phyloP scores from a whole-genome alignment of 495 filamentous ascomycete genomes.

The Talaromyces ruber region DNA sequence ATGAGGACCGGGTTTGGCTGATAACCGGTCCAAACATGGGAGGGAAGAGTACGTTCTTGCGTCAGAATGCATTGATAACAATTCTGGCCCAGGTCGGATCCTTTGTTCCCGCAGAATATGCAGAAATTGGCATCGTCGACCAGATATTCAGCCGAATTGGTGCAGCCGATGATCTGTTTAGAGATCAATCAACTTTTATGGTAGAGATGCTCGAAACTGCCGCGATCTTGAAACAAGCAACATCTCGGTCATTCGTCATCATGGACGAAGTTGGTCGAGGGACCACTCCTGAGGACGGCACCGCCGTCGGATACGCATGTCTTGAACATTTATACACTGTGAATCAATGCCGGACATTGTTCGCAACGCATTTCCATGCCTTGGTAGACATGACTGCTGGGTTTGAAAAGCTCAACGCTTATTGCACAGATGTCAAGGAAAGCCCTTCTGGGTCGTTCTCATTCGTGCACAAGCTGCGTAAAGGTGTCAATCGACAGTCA shows the following conservation, averaged over 20 bases:
- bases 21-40: slow-evolving; percentile 99
- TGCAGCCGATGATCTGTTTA: slow-evolving; percentile 85
- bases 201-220: slow-evolving; percentile 50
- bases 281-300: slow-evolving; percentile 85
- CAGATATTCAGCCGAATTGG: slow-evolving; percentile 88
- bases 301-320: slow-evolving; percentile 81
- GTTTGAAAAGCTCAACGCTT: slow-evolving; percentile 61
- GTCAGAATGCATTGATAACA: slow-evolving; percentile 89
- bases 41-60: slow-evolving; percentile 89
- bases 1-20: slow-evolving; percentile 65
- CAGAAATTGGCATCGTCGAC: slow-evolving; percentile 80
- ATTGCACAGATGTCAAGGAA: slow-evolving; percentile 86
- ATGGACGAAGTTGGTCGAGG: slow-evolving; percentile 98
- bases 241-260: slow-evolving; percentile 68
- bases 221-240: slow-evolving; percentile 43
- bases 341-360: slow-evolving; percentile 72
- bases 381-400: slow-evolving; percentile 68
- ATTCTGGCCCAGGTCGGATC: slow-evolving; percentile 88
- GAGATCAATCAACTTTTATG: slow-evolving; percentile 92
- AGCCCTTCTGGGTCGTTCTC: slow-evolving; percentile 55
- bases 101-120: slow-evolving; percentile 82
- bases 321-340: slow-evolving; percentile 70
- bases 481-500: slow-evolving; percentile 75
- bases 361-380: slow-evolving; percentile 90
- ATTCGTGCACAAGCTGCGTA: slow-evolving; percentile 75